A percentile compares a stretch with the other conserved stretches of the same genome.
Conservation (phyloP, 352 stramenopile species). For the Achlya hypogyna region DNA sequence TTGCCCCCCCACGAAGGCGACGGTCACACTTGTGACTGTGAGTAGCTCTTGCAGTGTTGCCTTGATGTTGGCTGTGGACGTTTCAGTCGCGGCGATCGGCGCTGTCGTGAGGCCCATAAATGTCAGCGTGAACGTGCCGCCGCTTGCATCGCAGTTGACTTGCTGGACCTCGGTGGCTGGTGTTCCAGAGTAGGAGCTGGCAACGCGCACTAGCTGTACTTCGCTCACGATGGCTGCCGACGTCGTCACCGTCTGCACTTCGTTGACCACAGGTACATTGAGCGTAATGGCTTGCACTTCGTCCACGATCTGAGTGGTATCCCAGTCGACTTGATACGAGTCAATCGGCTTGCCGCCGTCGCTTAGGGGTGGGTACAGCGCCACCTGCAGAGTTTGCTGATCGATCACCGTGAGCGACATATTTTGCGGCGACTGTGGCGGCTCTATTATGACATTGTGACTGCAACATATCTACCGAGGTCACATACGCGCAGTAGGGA, state of each 20-base stretch:
- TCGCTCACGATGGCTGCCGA: conserved; percentile 55
- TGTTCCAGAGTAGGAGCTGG: conserved; percentile 54
- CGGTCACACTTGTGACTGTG: conserved; percentile 78
- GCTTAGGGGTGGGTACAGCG: conserved; percentile 61
- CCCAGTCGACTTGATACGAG: conserved; percentile 89
- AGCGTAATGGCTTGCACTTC: conserved; percentile 69
- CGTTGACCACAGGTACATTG: conserved; percentile 51
- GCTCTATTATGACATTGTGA: conserved; percentile 26
- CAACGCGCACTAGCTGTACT: conserved; percentile 86
- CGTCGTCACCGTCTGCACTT: conserved; percentile 68
- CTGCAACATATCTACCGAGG: background rate
- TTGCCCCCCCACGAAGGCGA: conserved; percentile 47
- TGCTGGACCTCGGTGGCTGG: conserved; percentile 75
- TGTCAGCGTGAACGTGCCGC: conserved; percentile 76
- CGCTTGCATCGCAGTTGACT: conserved; percentile 87
- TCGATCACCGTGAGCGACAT: conserved; percentile 78
- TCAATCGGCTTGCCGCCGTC: conserved; percentile 82
- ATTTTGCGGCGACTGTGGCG: conserved; percentile 49
- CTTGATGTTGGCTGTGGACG: conserved; percentile 62
- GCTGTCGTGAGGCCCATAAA: conserved; percentile 86
- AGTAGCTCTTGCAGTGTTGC: conserved; percentile 81
- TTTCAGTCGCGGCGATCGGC: conserved; percentile 77
- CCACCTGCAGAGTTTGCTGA: conserved; percentile 76
- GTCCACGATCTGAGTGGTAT: conserved; percentile 62
- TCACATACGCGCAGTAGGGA: conserved; percentile 70